Conservation (phyloP, 140 eudicot species). For the Anethum foeniculum region DNA sequence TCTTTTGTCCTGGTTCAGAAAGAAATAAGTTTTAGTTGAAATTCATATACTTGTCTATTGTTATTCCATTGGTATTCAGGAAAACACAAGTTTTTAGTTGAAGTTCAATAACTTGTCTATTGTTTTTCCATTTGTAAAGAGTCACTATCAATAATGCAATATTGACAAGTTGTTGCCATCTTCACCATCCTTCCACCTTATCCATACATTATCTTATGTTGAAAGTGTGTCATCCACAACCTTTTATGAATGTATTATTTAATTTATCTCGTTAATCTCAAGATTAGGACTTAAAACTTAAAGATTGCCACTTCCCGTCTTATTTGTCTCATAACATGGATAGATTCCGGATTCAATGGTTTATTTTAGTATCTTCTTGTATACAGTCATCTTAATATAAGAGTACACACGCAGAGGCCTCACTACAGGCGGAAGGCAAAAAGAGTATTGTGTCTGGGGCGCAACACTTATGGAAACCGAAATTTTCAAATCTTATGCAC, state of each 20-base stretch:
- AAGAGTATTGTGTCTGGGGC: too few species aligned
- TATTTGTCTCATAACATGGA: background rate
- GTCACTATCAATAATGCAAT: background rate
- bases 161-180: conserved; percentile 7
- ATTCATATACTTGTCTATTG: background rate
- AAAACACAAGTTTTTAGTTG: background rate
- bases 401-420: too few species aligned
- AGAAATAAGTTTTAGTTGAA: background rate
- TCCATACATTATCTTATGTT: conserved; percentile 4
- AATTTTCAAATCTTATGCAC: too few species aligned
- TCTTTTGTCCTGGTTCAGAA: background rate
- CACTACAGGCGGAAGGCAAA: too few species aligned
- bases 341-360: background rate
- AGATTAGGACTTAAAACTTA: background rate
- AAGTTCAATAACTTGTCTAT: background rate
- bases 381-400: background rate
- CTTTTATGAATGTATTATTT: background rate
- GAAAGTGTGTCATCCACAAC: conserved; percentile 1
- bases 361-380: background rate
- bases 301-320: background rate
- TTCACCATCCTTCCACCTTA: conserved; percentile 6
- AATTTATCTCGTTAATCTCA: background rate
- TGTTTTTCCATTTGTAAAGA: background rate
- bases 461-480: too few species aligned
- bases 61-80: background rate